phyloP scores from a whole-genome alignment of 2,329 filamentous ascomycete species.

The Aspergillus fischeri region DNA sequence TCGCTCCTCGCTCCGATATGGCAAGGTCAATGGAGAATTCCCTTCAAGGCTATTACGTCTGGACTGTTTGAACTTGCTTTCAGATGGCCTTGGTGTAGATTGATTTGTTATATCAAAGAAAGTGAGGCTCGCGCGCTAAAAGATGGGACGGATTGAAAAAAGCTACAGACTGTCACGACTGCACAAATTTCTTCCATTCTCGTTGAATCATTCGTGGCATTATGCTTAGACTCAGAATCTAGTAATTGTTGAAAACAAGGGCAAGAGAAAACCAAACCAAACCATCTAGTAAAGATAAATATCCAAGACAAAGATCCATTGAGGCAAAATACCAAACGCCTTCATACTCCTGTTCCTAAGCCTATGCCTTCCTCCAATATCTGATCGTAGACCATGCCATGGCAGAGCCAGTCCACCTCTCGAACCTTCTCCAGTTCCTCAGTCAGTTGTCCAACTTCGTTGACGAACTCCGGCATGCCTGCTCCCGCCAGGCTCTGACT shows the following conservation, averaged over 20 bases:
- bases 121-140: not conserved
- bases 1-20: not conserved
- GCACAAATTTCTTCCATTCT: not conserved
- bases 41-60: not conserved
- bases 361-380: conserved; percentile 34
- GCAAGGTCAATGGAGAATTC: not conserved
- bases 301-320: not conserved
- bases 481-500: conserved; percentile 56
- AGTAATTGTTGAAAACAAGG: not conserved
- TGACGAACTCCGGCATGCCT: conserved; percentile 60
- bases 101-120: not conserved
- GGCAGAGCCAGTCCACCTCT: conserved; percentile 56
- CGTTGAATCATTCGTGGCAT: not conserved
- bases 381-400: conserved; percentile 55
- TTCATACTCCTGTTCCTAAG: conserved; percentile 9
- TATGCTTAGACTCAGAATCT: not conserved
- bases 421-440: conserved; percentile 55
- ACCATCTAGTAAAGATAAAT: not conserved
- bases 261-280: not conserved
- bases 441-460: conserved; percentile 56
- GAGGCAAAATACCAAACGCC: conserved; percentile 1
- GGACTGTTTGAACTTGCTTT: not conserved
- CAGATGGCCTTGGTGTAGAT: not conserved
- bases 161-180: not conserved
- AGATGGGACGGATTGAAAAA: not conserved